Percentiles rank a stretch among this genome's conserved stretches.
Evolutionary conservation across 148 eudicot species (phyloP).

Genomic region (Bassia scoparia): DNA sequence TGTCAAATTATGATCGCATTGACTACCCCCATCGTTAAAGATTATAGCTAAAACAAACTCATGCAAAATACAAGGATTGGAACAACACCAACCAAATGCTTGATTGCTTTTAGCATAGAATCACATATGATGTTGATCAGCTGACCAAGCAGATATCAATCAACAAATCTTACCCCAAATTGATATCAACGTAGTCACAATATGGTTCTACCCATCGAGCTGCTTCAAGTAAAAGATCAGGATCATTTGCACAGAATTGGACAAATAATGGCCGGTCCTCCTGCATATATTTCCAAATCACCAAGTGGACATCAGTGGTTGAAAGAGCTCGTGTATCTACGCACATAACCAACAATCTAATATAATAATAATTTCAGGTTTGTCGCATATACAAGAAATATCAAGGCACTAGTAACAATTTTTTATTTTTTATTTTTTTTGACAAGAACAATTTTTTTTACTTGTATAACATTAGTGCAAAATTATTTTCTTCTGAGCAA

Average conservation of each 20-base stretch:
- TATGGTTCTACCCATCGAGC: slow-evolving; percentile 74
- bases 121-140: not conserved
- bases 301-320: not conserved
- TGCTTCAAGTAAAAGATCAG: slow-evolving; percentile 74
- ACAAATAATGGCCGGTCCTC: slow-evolving; percentile 96
- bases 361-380: no score
- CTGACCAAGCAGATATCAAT: not conserved
- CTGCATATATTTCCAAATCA: slow-evolving; percentile 35
- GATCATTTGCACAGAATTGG: slow-evolving; percentile 96
- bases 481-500: no score
- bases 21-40: not conserved
- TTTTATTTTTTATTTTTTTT: no score
- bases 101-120: not conserved
- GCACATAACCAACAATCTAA: no score
- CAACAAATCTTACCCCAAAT: slow-evolving; percentile 61
- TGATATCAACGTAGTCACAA: slow-evolving; percentile 95
- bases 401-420: not conserved
- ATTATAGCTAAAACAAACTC: not conserved
- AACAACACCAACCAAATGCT: not conserved
- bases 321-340: not conserved
- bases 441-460: no score
- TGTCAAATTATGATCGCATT: not conserved
- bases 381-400: no score
- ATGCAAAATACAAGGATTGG: not conserved
- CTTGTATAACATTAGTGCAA: no score